These are phyloP conservation scores for Iris pallida DNA, from an alignment of 116 monocot species.

Conservation along the genomic window DNA sequence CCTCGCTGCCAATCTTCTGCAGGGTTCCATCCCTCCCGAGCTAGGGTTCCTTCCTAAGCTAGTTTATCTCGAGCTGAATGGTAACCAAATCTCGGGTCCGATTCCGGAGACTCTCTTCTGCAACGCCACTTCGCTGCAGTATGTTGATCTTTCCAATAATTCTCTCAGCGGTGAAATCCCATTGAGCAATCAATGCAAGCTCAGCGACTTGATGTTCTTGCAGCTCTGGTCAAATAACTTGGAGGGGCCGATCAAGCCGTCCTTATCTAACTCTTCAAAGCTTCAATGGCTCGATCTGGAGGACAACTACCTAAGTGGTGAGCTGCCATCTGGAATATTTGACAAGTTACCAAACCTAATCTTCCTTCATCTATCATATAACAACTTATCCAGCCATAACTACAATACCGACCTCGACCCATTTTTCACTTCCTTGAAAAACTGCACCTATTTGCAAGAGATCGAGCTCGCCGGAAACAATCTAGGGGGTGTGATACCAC, in stretches of 20 bases:
- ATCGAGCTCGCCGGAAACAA: conserved; percentile 66
- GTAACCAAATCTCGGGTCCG: conserved; percentile 41
- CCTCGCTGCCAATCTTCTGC: conserved; percentile 47
- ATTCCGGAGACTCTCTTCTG: conserved; percentile 64
- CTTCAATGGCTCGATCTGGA: conserved; percentile 68
- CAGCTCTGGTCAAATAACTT: conserved; percentile 63
- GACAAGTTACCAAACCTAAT: conserved; percentile 34
- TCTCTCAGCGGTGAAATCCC: conserved; percentile 60
- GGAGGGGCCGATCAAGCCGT: conserved; percentile 38
- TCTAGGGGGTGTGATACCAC: conserved; percentile 44
- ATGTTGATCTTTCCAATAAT: conserved; percentile 77
- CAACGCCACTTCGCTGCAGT: conserved; percentile 51
- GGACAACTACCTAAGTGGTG: conserved; percentile 49
- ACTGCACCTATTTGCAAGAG: conserved; percentile 58
- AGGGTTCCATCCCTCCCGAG: conserved; percentile 47
- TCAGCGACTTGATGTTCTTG: conserved; percentile 44
- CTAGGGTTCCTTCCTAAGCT: conserved; percentile 37
- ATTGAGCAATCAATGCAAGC: conserved; percentile 17
- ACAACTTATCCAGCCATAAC: conserved; percentile 38
- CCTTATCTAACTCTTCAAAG: conserved; percentile 46
- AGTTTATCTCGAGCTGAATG: conserved; percentile 48
- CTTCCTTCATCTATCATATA: conserved; percentile 64
- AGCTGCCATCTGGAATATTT: conserved; percentile 48
- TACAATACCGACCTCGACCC: conserved; percentile 30
- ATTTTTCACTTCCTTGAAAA: conserved; percentile 53